Base-by-base conservation (phyloP, 208 protist species). In the Trichomonas gallinae region DNA sequence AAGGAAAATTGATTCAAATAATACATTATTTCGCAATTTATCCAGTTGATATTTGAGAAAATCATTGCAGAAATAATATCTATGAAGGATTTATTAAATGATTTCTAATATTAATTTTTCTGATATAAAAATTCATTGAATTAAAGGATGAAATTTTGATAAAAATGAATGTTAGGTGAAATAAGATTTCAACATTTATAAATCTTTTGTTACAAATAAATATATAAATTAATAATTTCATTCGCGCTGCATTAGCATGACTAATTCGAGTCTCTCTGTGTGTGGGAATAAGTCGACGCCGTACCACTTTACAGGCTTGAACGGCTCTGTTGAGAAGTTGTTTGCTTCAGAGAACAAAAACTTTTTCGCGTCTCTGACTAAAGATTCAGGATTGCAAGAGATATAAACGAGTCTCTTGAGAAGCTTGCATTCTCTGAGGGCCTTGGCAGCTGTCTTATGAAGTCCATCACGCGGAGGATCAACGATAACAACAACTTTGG, bases 401-500 rank as follows among this genome's bases (percentile, higher is more conserved):
- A 97, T 96, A 63, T 97, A 97, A 72, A 97, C 38, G 34, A 97
- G 0, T 31, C 96, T 96, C 8, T 40, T 34, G 31, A 97, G 40
- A 2, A 1, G 2, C 0, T 21, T 8, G 81, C 96, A 97, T 0
- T 51, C 21, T 31, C 97, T 97, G 45, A 97, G 96, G 10, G 97
- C 49, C 31, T 97, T 82, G 21, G 97, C 2, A 31, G 97, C 96
- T 51, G 82, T 97, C 23, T 45, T 48, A 45, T 97, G 97, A 31
- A 97, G 72, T 31, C 97, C 97, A 11, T 51, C 46, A n/a, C 97
- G 97, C 0, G 97, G 97, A 9, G 97, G 97, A 63, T 98, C 97
- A 8, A 97, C 96, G 26, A 98, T 96, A 17, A 63, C 96, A 26
- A 97, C 82, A 40, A 97, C 23, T 46, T 45, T 44, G 36, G 46